phyloP scores from a whole-genome alignment of 768 basidiomycete genomes.

The Termitomyces titanicus region DNA sequence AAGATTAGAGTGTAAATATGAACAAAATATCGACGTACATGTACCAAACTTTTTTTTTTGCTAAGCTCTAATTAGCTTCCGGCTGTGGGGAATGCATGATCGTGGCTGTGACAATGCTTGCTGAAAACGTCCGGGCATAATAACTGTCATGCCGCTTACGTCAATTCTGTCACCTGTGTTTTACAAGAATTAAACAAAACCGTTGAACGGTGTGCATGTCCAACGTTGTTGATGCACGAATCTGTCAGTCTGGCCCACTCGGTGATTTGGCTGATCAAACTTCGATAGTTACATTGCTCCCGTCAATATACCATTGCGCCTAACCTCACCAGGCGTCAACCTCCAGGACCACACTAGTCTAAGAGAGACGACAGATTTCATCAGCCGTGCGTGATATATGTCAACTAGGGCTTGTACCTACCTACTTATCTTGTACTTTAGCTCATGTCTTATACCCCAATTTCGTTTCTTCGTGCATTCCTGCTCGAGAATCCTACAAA shows the following conservation, averaged over 20 bases:
- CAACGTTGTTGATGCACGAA: not conserved
- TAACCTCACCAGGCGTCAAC: not conserved
- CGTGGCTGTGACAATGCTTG: constrained; percentile 10
- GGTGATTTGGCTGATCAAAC: not conserved
- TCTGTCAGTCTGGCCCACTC: not conserved
- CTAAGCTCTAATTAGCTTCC: not conserved
- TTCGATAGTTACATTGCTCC: not conserved
- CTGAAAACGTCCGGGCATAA: not conserved
- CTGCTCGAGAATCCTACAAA: constrained; percentile 27
- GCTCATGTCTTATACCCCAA: constrained; percentile 7
- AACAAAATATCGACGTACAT: too few species aligned
- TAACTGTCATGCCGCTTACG: constrained; percentile 9
- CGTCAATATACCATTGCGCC: not conserved
- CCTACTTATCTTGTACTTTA: not conserved
- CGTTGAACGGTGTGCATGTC: too few species aligned
- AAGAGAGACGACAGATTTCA: not conserved
- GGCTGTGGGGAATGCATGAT: not conserved
- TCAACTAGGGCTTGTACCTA: not conserved
- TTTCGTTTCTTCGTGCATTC: constrained; percentile 19
- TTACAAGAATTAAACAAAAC: too few species aligned
- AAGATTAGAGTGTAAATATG: not conserved
- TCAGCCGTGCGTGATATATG: constrained; percentile 1
- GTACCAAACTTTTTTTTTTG: too few species aligned
- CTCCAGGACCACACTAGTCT: not conserved
- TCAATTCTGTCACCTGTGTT: too few species aligned